These are phyloP conservation scores for Cutaneotrichosporon sp. DNA, from an alignment of 1,284 basidiomycete species.

Conservation along the genomic window DNA sequence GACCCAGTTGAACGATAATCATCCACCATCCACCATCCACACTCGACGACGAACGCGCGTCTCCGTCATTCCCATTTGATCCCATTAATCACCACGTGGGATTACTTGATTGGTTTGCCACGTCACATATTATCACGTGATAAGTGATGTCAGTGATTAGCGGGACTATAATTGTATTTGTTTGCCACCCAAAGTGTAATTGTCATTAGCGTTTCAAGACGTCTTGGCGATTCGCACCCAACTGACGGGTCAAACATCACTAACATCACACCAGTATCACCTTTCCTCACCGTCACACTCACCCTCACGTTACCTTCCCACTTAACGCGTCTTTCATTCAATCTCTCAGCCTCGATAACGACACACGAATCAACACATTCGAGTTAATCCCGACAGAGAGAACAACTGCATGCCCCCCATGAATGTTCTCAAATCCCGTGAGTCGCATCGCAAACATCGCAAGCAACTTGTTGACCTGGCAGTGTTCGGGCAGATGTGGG, in stretches of 20 bases:
- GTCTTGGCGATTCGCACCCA: neutral
- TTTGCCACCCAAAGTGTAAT: conserved; percentile 10
- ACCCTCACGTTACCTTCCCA: neutral
- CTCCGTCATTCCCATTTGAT: conserved; percentile 13
- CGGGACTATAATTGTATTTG: conserved; percentile 2
- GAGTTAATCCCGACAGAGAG: neutral
- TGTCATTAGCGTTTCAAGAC: conserved; percentile 7
- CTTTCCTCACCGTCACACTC: neutral
- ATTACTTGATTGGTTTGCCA: neutral
- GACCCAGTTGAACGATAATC: neutral
- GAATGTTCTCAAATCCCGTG: conserved; percentile 79
- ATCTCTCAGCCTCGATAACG: neutral
- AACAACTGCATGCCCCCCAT: conserved; percentile 48
- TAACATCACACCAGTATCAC: neutral
- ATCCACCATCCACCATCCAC: neutral
- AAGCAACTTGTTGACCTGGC: conserved; percentile 21
- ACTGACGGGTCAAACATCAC: neutral
- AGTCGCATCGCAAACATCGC: conserved; percentile 50
- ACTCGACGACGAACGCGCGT: conserved; percentile 18
- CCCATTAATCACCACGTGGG: conserved; percentile 5
- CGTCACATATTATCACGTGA: conserved; percentile 3
- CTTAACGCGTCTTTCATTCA: neutral
- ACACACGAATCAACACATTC: neutral
- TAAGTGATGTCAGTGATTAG: neutral
- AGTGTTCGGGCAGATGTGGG: conserved; percentile 95